Conservation (phyloP, 192 early-diverging fungal genomes). For the Entrophospora sp. region DNA sequence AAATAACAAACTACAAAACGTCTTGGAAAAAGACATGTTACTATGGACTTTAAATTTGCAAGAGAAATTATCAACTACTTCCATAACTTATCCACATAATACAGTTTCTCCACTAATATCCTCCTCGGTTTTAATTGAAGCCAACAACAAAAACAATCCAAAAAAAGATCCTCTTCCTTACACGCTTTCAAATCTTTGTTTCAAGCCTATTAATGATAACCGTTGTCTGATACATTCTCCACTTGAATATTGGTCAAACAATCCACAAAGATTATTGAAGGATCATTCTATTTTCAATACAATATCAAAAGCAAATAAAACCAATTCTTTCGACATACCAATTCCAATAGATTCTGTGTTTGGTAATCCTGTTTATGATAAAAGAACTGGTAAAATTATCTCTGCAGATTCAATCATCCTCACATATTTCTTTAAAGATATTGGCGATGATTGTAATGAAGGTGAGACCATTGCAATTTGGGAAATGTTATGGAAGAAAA, state of each 20-base stretch:
- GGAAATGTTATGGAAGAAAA: conserved; percentile 35
- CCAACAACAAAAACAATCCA: too few species aligned
- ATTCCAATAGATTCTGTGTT: conserved; percentile 10
- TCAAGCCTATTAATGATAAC: conserved; percentile 2
- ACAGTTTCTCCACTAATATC: neutral
- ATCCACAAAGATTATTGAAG: neutral
- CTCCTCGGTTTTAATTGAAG: too few species aligned
- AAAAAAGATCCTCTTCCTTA: neutral
- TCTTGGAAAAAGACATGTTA: conserved; percentile 6
- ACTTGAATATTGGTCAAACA: conserved; percentile 38
- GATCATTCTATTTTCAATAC: neutral
- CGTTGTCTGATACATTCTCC: conserved; percentile 54
- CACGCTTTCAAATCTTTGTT: neutral
- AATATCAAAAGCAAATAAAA: neutral
- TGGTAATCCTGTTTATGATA: conserved; percentile 5
- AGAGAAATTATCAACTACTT: conserved; percentile 2
- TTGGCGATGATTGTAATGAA: neutral
- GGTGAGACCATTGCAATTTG: conserved; percentile 26
- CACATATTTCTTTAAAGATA: conserved; percentile 44
- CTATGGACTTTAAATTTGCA: neutral
- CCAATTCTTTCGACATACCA: neutral
- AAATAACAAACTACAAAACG: neutral
- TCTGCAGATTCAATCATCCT: conserved; percentile 43
- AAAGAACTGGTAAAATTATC: conserved; percentile 1
- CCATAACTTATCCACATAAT: neutral